Conservation (phyloP, 1,139 yeast genomes). For the Taphrina confusa region DNA sequence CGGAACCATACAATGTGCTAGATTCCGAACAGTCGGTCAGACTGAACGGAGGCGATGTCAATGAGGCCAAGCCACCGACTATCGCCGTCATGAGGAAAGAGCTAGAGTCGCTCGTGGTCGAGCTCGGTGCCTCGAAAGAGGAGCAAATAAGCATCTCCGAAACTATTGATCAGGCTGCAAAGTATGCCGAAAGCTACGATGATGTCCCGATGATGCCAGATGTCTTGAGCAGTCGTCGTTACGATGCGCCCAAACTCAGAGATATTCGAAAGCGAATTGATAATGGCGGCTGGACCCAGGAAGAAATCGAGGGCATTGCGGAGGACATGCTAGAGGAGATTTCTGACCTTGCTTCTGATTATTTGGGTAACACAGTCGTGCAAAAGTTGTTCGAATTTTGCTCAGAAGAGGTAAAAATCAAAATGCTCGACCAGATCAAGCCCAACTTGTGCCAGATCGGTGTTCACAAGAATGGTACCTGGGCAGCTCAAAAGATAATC, state of each 20-base stretch:
- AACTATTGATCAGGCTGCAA: slow-evolving; percentile 44
- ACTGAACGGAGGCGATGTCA: slow-evolving; percentile 42
- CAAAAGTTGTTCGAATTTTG: slow-evolving; percentile 81
- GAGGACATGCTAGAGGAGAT: slow-evolving; percentile 83
- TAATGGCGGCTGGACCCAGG: slow-evolving; percentile 48
- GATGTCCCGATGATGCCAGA: slow-evolving; percentile 45
- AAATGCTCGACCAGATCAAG: slow-evolving; percentile 75
- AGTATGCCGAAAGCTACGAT: slow-evolving; percentile 40
- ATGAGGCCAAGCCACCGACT: slow-evolving; percentile 37
- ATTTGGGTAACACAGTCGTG: slow-evolving; percentile 91
- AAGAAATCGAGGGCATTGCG: slow-evolving; percentile 79
- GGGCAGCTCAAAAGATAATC: slow-evolving; percentile 98
- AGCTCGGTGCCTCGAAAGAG: slow-evolving; percentile 46
- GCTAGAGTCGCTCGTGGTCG: slow-evolving; percentile 40
- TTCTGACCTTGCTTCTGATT: slow-evolving; percentile 89
- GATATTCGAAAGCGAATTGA: slow-evolving; percentile 58
- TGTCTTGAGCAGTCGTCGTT: slow-evolving; percentile 55
- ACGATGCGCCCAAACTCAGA: slow-evolving; percentile 81
- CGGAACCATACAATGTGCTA: slow-evolving; percentile 41
- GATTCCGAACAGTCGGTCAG: slow-evolving; percentile 44
- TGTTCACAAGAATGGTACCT: slow-evolving; percentile 95
- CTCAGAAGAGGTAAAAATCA: slow-evolving; percentile 69
- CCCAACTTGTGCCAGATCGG: slow-evolving; percentile 89
- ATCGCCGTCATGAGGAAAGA: slow-evolving; percentile 21
- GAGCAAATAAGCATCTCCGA: slow-evolving; percentile 40